phyloP scores from a whole-genome alignment of 352 stramenopile species.

The Phytophthora cactorum region DNA sequence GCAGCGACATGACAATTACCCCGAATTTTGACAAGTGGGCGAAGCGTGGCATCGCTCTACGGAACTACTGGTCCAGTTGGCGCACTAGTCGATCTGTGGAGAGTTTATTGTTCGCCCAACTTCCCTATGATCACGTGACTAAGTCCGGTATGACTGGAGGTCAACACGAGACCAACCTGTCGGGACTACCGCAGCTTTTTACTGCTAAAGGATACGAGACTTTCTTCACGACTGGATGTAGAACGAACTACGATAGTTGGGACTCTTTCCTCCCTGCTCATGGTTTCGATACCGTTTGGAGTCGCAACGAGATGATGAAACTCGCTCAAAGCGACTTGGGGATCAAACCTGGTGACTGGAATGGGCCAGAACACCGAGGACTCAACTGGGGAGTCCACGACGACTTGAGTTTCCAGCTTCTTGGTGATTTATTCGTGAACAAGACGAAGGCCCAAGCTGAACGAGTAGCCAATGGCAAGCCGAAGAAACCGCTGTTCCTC shows the following conservation, averaged over 20 bases:
- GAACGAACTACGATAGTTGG: constrained; percentile 55
- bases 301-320: constrained; percentile 41
- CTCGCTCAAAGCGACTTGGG: constrained; percentile 40
- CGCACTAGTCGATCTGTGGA: constrained; percentile 60
- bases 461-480: constrained; percentile 22
- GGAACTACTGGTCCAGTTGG: constrained; percentile 66
- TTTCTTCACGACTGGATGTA: constrained; percentile 49
- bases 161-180: constrained; percentile 22
- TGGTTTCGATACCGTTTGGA: constrained; percentile 56
- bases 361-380: constrained; percentile 17
- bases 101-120: constrained; percentile 56
- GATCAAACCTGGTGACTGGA: constrained; percentile 47
- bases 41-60: constrained; percentile 53
- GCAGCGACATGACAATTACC: constrained; percentile 43
- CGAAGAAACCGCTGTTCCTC: constrained; percentile 57
- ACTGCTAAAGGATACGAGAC: constrained; percentile 55
- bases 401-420: constrained; percentile 55
- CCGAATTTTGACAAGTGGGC: constrained; percentile 63
- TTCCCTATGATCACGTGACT: constrained; percentile 47
- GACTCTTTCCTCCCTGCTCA: constrained; percentile 46
- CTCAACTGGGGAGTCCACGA: constrained; percentile 61
- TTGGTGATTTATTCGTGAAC: constrained; percentile 54
- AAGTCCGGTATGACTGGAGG: constrained; percentile 19
- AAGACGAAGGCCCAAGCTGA: constrained; percentile 44
- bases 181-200: constrained; percentile 55